Conservation (phyloP, 768 basidiomycete species). For the Termitomyces sp. region DNA sequence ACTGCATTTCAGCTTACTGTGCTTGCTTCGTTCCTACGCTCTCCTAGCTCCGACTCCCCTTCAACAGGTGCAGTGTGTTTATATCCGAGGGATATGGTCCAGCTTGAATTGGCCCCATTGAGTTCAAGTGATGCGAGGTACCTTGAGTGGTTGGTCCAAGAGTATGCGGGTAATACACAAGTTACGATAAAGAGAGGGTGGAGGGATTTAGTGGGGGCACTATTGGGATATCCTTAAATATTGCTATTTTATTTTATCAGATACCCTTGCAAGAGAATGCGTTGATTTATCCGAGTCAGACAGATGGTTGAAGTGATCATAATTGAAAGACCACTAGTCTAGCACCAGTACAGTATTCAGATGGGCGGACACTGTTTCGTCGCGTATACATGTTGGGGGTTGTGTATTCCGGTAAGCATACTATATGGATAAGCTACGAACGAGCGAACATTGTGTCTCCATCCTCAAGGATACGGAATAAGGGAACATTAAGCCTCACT, state of each 20-base stretch:
- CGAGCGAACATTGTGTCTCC: too few relatives aligned
- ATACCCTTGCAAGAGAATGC: background rate
- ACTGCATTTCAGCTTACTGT: constrained; percentile 52
- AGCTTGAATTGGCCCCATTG: constrained; percentile 70
- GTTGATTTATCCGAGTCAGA: background rate
- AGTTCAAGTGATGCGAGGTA: constrained; percentile 69
- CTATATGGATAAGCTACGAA: too few relatives aligned
- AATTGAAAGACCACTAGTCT: too few relatives aligned
- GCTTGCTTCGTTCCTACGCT: constrained; percentile 28
- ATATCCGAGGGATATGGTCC: constrained; percentile 55
- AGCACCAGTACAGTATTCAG: background rate
- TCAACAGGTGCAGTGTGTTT: constrained; percentile 31
- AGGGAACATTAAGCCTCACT: too few relatives aligned
- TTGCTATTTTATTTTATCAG: background rate
- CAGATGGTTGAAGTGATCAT: background rate
- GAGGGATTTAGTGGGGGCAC: constrained; percentile 40
- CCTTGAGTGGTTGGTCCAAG: constrained; percentile 69
- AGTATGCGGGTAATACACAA: constrained; percentile 46
- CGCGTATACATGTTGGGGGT: background rate
- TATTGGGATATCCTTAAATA: constrained; percentile 33
- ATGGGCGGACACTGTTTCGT: background rate
- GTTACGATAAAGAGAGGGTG: constrained; percentile 42
- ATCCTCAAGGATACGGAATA: too few relatives aligned
- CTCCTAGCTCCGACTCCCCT: background rate
- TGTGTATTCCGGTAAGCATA: background rate